A percentile compares a stretch with the other conserved stretches of the same genome.
phyloP scores from a whole-genome alignment of 2,329 filamentous ascomycete genomes.

The Diaporthe longicolla region DNA sequence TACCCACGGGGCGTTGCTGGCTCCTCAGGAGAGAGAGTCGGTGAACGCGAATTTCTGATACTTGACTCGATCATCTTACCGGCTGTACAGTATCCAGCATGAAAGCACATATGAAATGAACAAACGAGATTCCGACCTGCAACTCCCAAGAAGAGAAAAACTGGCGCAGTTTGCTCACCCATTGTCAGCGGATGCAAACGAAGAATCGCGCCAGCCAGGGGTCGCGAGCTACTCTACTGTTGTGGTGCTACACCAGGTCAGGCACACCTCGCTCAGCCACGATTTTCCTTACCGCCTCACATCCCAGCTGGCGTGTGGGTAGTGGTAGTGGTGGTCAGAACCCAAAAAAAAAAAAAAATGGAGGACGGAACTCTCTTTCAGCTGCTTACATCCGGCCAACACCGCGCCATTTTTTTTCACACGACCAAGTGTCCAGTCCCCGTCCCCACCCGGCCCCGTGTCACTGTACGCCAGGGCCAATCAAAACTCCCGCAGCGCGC shows the following conservation, averaged over 20 bases:
- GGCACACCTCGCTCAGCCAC: slow-evolving; percentile 9
- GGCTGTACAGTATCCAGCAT: slow-evolving; percentile 14
- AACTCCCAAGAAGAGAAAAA: neutral
- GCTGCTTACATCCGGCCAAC: slow-evolving; percentile 11
- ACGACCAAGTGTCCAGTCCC: too few relatives aligned
- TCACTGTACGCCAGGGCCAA: slow-evolving; percentile 17
- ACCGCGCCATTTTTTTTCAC: slow-evolving; percentile 17
- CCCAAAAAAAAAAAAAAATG: slow-evolving; percentile 6
- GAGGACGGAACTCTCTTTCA: neutral
- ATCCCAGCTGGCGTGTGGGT: neutral
- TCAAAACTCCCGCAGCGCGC: neutral
- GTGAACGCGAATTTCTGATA: neutral
- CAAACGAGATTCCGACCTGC: slow-evolving; percentile 26
- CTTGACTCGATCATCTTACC: slow-evolving; percentile 24
- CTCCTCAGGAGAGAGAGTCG: slow-evolving; percentile 6
- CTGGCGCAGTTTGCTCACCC: neutral
- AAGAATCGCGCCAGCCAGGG: neutral
- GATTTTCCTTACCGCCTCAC: slow-evolving; percentile 14
- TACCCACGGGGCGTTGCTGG: neutral
- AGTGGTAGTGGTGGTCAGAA: slow-evolving; percentile 23
- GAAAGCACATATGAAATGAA: slow-evolving; percentile 20
- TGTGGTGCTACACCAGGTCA: neutral
- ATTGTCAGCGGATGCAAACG: neutral
- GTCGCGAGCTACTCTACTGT: neutral
- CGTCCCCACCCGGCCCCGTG: slow-evolving; percentile 12